These are phyloP conservation scores for Hibiscus syriacus DNA, from an alignment of 345 rosid genomes.

Conservation along the genomic window DNA sequence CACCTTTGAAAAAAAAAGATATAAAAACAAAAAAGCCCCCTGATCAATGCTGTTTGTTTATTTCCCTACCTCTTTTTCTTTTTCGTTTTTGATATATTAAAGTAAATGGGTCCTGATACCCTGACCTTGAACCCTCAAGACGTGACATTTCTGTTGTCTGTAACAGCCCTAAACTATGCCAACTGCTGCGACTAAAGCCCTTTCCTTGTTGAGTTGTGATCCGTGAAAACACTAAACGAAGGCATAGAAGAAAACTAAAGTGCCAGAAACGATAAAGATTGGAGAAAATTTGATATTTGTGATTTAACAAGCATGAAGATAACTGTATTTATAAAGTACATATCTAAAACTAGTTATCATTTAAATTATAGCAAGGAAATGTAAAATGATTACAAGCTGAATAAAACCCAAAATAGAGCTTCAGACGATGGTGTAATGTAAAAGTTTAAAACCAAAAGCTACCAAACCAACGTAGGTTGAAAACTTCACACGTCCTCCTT, in stretches of 20 bases:
- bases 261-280: not conserved
- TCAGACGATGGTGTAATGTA: not conserved
- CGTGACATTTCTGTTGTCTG: not conserved
- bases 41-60: too few relatives aligned
- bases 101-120: too few relatives aligned
- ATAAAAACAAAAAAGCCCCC: not conserved
- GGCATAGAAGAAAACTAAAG: not conserved
- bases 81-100: too few relatives aligned
- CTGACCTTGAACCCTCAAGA: too few relatives aligned
- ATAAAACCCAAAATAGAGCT: not conserved
- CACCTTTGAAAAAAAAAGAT: not conserved
- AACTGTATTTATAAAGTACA: not conserved
- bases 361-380: not conserved
- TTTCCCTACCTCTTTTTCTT: not conserved
- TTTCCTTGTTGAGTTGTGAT: not conserved
- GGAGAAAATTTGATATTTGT: not conserved
- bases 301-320: not conserved
- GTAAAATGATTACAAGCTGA: not conserved
- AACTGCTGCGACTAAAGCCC: not conserved
- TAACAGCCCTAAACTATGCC: not conserved
- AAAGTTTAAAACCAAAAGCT: too few relatives aligned
- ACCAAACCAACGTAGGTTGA: not conserved
- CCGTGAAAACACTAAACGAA: not conserved
- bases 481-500: not conserved
- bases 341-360: not conserved